phyloP scores from a whole-genome alignment of 129 eudicot species.

The Erigeron canadensis region DNA sequence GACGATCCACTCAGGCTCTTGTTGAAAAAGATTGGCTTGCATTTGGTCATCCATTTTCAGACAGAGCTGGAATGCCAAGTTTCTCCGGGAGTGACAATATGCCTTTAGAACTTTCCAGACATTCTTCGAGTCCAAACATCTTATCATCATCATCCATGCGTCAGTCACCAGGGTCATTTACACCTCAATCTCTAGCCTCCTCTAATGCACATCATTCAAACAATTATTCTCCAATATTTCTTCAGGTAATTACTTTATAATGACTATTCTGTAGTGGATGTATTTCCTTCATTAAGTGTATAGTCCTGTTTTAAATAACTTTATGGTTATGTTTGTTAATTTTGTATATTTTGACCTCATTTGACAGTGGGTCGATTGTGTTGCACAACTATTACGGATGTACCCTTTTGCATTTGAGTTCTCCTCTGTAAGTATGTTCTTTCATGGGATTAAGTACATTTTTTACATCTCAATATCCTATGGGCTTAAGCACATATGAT shows the following conservation, averaged over 20 bases:
- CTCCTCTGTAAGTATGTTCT: conserved; percentile 65
- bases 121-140: conserved; percentile 70
- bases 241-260: conserved; percentile 55
- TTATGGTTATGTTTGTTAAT: background rate
- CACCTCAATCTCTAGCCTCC: conserved; percentile 56
- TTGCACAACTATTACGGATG: conserved; percentile 85
- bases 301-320: background rate
- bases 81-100: conserved; percentile 55
- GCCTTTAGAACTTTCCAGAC: conserved; percentile 70
- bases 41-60: conserved; percentile 98
- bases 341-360: conserved; percentile 16
- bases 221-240: conserved; percentile 77
- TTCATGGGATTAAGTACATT: conserved; percentile 12
- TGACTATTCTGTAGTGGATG: too few relatives aligned
- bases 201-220: conserved; percentile 63
- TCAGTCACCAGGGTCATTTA: conserved; percentile 56
- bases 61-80: conserved; percentile 78
- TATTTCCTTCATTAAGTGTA: background rate
- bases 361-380: conserved; percentile 95
- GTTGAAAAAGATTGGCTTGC: conserved; percentile 98
- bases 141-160: conserved; percentile 74
- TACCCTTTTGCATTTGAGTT: conserved; percentile 96
- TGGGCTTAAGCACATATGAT: background rate
- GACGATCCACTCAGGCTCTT: conserved; percentile 57
- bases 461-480: too few relatives aligned